Evolutionary conservation across 1,284 basidiomycete species (phyloP).

Genomic region (Cryptococcus wingfieldii): DNA sequence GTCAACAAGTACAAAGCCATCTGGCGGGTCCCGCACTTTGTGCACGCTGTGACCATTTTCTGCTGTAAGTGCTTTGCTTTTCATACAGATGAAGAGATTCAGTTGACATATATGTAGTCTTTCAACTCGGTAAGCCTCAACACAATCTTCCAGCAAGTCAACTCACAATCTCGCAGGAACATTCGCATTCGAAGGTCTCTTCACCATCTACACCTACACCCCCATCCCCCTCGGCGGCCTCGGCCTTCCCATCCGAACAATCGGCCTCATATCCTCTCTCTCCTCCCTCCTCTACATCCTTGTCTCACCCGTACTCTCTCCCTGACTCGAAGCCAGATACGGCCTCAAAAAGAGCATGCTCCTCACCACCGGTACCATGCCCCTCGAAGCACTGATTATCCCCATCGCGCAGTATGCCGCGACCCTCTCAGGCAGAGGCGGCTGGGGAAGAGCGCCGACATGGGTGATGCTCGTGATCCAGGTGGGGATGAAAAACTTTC

Average conservation of each 20-base stretch:
- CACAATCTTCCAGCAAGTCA: no score
- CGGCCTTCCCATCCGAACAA: conserved; percentile 19
- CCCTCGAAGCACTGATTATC: conserved; percentile 12
- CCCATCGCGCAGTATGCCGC: conserved; percentile 19
- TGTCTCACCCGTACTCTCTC: conserved; percentile 17
- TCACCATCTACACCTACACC: conserved; percentile 24
- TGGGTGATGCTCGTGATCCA: conserved; percentile 10
- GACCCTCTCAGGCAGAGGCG: background rate
- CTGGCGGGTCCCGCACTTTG: no score
- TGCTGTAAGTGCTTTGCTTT: no score
- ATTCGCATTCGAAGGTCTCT: conserved; percentile 26
- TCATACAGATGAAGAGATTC: no score
- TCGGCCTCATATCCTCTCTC: conserved; percentile 18
- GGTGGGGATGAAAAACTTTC: background rate
- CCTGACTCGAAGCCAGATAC: conserved; percentile 10
- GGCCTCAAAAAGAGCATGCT: conserved; percentile 7
- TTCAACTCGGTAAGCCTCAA: no score
- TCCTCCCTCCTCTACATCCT: conserved; percentile 15
- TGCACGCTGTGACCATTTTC: no score
- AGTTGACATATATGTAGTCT: no score
- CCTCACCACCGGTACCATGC: conserved; percentile 11
- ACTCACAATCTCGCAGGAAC: conserved; percentile 6
- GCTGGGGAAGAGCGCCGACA: background rate
- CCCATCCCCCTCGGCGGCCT: conserved; percentile 15
- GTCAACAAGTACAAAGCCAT: no score